Percentiles rank a stretch among this genome's conserved stretches.
phyloP scores from a whole-genome alignment of 2,329 filamentous ascomycete genomes.

The Aurifilum marmelostoma region DNA sequence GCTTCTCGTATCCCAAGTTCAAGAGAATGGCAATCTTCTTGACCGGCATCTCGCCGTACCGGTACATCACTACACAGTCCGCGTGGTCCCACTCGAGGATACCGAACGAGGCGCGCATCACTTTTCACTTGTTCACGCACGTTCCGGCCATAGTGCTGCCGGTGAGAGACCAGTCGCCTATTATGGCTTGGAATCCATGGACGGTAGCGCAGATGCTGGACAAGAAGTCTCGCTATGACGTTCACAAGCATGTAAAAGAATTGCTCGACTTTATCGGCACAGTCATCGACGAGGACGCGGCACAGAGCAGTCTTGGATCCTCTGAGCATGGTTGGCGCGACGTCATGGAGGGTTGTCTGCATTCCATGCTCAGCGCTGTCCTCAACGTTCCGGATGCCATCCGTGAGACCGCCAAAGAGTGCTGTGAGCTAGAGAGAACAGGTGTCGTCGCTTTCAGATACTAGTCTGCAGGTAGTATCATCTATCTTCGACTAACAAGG shows the following conservation, averaged over 20 bases:
- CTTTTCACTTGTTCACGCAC: slow-evolving; percentile 31
- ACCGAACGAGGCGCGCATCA: slow-evolving; percentile 30
- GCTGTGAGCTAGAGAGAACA: slow-evolving; percentile 29
- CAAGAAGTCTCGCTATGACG: slow-evolving; percentile 23
- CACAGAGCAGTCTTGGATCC: slow-evolving; percentile 9
- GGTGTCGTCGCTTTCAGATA: slow-evolving; percentile 31
- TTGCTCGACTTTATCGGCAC: slow-evolving; percentile 28
- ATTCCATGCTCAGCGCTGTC: slow-evolving; percentile 26
- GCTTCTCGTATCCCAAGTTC: slow-evolving; percentile 25
- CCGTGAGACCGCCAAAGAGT: slow-evolving; percentile 27
- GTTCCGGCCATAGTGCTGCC: slow-evolving; percentile 31
- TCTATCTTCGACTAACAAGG: neutral
- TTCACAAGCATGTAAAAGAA: slow-evolving; percentile 23
- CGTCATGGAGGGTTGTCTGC: slow-evolving; percentile 20
- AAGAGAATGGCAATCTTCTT: slow-evolving; percentile 30
- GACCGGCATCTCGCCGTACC: slow-evolving; percentile 31
- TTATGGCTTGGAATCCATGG: slow-evolving; percentile 32
- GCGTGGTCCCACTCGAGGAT: slow-evolving; percentile 32
- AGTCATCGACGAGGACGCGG: slow-evolving; percentile 26
- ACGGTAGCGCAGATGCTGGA: slow-evolving; percentile 31
- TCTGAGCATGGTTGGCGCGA: slow-evolving; percentile 25
- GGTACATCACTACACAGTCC: slow-evolving; percentile 28
- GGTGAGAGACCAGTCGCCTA: slow-evolving; percentile 28
- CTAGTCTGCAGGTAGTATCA: slow-evolving; percentile 3
- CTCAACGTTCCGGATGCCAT: slow-evolving; percentile 29